Percentiles rank a stretch among this genome's conserved stretches.
Evolutionary conservation across 768 basidiomycete genomes (phyloP).

Genomic region (Mycena crocata): DNA sequence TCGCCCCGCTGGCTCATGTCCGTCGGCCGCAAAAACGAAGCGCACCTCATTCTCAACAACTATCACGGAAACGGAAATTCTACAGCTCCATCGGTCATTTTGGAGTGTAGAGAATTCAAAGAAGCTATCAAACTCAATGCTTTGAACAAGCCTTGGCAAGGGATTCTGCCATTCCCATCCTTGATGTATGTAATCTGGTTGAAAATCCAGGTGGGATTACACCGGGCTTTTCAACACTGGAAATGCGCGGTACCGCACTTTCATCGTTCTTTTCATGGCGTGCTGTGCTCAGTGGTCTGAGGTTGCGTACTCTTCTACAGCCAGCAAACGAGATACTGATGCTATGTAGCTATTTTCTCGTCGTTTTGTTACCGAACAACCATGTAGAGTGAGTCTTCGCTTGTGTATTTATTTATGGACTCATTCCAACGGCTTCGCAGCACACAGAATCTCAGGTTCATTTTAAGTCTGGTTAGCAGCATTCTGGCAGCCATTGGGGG

Average conservation of each 20-base stretch:
- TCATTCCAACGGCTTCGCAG: conserved; percentile 5
- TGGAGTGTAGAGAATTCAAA: conserved; percentile 53
- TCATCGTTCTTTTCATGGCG: conserved; percentile 53
- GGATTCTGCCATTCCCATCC: conserved; percentile 2
- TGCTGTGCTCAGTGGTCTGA: conserved; percentile 46
- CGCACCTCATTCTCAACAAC: conserved; percentile 30
- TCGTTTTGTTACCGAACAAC: conserved; percentile 54
- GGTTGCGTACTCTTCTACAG: neutral
- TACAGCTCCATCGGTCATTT: conserved; percentile 48
- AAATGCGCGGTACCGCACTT: conserved; percentile 46
- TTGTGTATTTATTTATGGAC: neutral
- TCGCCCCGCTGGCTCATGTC: conserved; percentile 53
- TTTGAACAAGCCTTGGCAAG: conserved; percentile 56
- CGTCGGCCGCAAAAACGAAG: conserved; percentile 48
- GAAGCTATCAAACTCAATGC: conserved; percentile 50
- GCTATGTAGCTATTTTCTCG: conserved; percentile 60
- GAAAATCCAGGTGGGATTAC: conserved; percentile 46
- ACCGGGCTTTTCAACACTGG: conserved; percentile 47
- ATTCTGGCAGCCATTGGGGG: conserved; percentile 55
- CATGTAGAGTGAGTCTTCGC: conserved; percentile 44
- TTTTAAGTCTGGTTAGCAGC: conserved; percentile 56
- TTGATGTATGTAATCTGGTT: neutral
- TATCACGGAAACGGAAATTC: conserved; percentile 53
- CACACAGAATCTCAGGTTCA: conserved; percentile 51
- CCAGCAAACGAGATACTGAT: no score